Conservation (phyloP, 2,329 filamentous ascomycete genomes). For the Pleurostoma richardsiae region DNA sequence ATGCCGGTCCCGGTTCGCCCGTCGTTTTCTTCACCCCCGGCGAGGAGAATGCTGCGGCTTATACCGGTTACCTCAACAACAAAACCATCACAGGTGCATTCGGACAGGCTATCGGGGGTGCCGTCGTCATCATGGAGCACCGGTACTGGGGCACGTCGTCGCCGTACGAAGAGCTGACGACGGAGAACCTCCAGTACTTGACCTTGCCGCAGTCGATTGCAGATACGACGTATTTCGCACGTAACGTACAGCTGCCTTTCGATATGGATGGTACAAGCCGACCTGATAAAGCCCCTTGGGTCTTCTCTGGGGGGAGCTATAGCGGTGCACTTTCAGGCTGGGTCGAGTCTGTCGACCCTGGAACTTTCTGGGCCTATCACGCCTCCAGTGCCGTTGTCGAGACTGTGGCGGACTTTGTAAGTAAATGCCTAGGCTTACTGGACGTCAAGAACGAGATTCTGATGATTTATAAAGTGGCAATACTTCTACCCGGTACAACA, state of each 20-base stretch:
- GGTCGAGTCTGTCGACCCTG: slow-evolving; percentile 45
- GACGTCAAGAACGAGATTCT: too few relatives aligned
- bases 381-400: slow-evolving; percentile 51
- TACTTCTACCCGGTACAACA: slow-evolving; percentile 53
- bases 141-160: slow-evolving; percentile 54
- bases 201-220: slow-evolving; percentile 47
- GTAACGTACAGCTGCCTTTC: slow-evolving; percentile 47
- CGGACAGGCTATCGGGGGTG: slow-evolving; percentile 47
- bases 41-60: slow-evolving; percentile 39
- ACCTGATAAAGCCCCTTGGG: slow-evolving; percentile 48
- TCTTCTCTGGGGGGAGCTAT: slow-evolving; percentile 52
- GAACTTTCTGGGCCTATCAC: slow-evolving; percentile 57
- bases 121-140: slow-evolving; percentile 40
- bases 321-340: slow-evolving; percentile 51
- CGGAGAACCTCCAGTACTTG: slow-evolving; percentile 47
- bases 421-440: too few relatives aligned
- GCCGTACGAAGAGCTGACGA: slow-evolving; percentile 43
- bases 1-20: slow-evolving; percentile 6
- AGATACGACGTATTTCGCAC: slow-evolving; percentile 50
- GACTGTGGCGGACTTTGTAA: slow-evolving; percentile 42
- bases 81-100: slow-evolving; percentile 41
- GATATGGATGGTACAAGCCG: slow-evolving; percentile 36
- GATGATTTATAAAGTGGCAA: slow-evolving; percentile 31
- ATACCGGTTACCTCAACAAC: slow-evolving; percentile 45
- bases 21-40: slow-evolving; percentile 47